phyloP scores from a whole-genome alignment of 352 stramenopile species.

The Phytophthora kernoviae region DNA sequence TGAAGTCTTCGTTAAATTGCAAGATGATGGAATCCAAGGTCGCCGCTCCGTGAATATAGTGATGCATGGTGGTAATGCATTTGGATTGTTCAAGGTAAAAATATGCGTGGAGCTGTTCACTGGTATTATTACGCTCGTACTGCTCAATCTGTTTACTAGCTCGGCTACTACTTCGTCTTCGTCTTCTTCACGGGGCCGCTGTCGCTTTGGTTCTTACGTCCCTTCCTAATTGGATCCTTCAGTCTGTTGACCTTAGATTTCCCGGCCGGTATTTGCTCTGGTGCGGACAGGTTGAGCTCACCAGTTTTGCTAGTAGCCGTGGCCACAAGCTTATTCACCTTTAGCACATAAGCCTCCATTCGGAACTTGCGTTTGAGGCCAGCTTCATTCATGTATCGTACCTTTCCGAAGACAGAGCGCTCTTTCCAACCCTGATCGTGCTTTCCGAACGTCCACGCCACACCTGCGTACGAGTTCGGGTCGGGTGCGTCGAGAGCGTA shows the following conservation, averaged over 20 bases:
- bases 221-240: slow-evolving; percentile 23
- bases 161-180: slow-evolving; percentile 22
- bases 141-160: background rate
- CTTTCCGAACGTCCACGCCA: slow-evolving; percentile 91
- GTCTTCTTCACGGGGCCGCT: slow-evolving; percentile 29
- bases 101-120: slow-evolving; percentile 10
- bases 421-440: slow-evolving; percentile 98
- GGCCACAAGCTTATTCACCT: slow-evolving; percentile 43
- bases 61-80: background rate
- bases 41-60: background rate
- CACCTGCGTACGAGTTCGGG: slow-evolving; percentile 92
- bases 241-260: slow-evolving; percentile 4
- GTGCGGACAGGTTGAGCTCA: background rate
- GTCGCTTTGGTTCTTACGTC: background rate
- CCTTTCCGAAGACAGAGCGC: slow-evolving; percentile 97
- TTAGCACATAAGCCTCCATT: slow-evolving; percentile 87
- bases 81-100: slow-evolving; percentile 24
- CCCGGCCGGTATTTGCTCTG: background rate
- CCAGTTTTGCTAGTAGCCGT: slow-evolving; percentile 12
- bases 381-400: slow-evolving; percentile 99
- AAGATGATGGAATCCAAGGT: background rate
- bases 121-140: slow-evolving; percentile 25
- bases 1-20: slow-evolving; percentile 2
- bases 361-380: slow-evolving; percentile 99
- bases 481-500: slow-evolving; percentile 97